Conservation (phyloP, 1,284 basidiomycete genomes). For the Ceratobasidium papillatum region DNA sequence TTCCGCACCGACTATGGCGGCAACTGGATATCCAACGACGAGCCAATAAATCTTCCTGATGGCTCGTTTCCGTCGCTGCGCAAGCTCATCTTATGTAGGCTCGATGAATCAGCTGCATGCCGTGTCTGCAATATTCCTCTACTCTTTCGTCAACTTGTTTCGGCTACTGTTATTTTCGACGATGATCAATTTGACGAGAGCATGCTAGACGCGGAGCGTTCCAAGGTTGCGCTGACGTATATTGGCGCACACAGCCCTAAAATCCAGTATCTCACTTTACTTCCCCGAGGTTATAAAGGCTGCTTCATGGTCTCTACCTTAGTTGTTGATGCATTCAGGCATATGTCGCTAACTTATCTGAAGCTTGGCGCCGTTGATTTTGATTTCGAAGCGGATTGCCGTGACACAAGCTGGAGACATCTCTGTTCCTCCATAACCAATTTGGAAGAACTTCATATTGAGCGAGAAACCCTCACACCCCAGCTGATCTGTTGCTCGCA, state of each 20-base stretch:
- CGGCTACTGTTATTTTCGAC: background rate
- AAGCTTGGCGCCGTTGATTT: background rate
- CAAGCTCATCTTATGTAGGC: background rate
- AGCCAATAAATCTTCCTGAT: background rate
- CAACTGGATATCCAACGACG: background rate
- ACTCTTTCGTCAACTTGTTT: background rate
- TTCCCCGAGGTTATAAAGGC: background rate
- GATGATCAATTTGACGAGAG: background rate
- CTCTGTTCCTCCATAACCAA: background rate
- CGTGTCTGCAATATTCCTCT: background rate
- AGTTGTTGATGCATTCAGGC: background rate
- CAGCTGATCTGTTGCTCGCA: background rate
- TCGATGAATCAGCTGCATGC: background rate
- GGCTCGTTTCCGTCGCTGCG: background rate
- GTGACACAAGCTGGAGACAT: background rate
- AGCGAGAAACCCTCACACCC: background rate
- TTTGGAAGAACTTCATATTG: background rate
- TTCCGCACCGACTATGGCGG: background rate
- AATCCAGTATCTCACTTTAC: background rate
- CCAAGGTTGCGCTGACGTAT: background rate
- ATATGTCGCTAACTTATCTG: background rate
- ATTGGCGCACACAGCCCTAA: background rate
- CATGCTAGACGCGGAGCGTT: background rate
- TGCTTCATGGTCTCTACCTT: background rate
- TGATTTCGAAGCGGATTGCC: background rate